Evolutionary conservation across 306 rosid genomes (phyloP).

Genomic region (Phaseolus lunatus): DNA sequence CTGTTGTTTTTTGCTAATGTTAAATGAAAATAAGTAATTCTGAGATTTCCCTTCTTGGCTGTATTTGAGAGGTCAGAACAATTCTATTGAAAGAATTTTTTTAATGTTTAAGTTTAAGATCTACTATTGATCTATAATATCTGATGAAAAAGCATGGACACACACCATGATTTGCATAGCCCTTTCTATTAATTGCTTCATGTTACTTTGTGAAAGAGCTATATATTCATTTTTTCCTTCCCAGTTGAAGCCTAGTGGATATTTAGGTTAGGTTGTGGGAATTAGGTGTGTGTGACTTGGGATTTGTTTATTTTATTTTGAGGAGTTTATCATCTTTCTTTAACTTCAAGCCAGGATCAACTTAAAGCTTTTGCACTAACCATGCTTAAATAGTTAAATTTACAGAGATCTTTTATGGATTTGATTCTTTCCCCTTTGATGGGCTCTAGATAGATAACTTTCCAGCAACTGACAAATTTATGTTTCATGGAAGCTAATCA

Average conservation of each 20-base stretch:
- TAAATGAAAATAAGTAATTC: neutral
- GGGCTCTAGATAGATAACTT: neutral
- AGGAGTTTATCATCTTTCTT: neutral
- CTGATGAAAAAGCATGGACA: slow-evolving; percentile 4
- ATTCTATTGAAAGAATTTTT: neutral
- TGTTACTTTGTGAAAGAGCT: slow-evolving; percentile 4
- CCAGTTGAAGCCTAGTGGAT: neutral
- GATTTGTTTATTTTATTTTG: slow-evolving; percentile 3
- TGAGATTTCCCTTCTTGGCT: neutral
- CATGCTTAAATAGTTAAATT: slow-evolving; percentile 1
- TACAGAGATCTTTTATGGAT: neutral
- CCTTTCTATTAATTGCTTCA: neutral
- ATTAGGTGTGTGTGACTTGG: neutral
- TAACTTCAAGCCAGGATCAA: slow-evolving; percentile 13
- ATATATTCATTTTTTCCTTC: slow-evolving; percentile 2
- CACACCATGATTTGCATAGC: slow-evolving; percentile 8
- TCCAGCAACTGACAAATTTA: neutral
- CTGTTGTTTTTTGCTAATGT: slow-evolving; percentile 7
- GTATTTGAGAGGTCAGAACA: slow-evolving; percentile 7
- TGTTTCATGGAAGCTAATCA: slow-evolving; percentile 8
- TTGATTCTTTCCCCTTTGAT: neutral
- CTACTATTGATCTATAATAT: neutral
- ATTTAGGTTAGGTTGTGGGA: neutral
- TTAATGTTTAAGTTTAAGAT: slow-evolving; percentile 1
- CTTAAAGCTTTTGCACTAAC: neutral